A percentile compares a stretch with the other conserved stretches of the same genome.
phyloP scores from a whole-genome alignment of 2,329 filamentous ascomycete genomes.

The Penicillium sp. region DNA sequence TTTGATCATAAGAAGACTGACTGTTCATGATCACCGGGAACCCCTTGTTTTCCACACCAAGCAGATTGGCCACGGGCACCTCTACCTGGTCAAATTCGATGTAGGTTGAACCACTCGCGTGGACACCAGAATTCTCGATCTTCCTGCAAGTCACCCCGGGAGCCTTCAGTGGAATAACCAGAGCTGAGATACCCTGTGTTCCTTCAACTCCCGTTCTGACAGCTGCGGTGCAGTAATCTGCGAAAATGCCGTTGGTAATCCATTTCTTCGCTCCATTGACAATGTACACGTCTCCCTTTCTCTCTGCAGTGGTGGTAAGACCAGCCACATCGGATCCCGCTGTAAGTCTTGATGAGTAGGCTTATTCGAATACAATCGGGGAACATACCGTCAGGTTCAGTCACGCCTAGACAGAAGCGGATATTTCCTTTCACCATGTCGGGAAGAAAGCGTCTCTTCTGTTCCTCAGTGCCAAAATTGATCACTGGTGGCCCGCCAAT shows the following conservation, averaged over 20 bases:
- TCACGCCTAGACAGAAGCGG: conserved; percentile 62
- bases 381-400: conserved; percentile 39
- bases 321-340: conserved; percentile 60
- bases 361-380: neutral
- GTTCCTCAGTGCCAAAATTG: conserved; percentile 31
- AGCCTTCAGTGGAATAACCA: conserved; percentile 56
- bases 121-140: conserved; percentile 60
- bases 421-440: conserved; percentile 57
- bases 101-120: conserved; percentile 61
- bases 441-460: conserved; percentile 52
- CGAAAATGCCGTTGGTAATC: conserved; percentile 60
- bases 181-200: conserved; percentile 55
- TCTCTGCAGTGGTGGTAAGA: conserved; percentile 56
- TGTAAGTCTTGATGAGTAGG: neutral
- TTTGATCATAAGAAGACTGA: no score
- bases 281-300: conserved; percentile 51
- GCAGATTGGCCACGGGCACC: conserved; percentile 70
- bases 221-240: conserved; percentile 59
- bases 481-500: conserved; percentile 36
- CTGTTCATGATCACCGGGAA: conserved; percentile 74
- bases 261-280: conserved; percentile 65
- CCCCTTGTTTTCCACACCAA: conserved; percentile 76
- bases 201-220: conserved; percentile 59
- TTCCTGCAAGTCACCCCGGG: conserved; percentile 51
- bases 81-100: conserved; percentile 80